A percentile compares a stretch with the other conserved stretches of the same genome.
These are phyloP conservation scores for Calonectria honghensis DNA, from an alignment of 2,329 filamentous ascomycete species.

Conservation along the genomic window DNA sequence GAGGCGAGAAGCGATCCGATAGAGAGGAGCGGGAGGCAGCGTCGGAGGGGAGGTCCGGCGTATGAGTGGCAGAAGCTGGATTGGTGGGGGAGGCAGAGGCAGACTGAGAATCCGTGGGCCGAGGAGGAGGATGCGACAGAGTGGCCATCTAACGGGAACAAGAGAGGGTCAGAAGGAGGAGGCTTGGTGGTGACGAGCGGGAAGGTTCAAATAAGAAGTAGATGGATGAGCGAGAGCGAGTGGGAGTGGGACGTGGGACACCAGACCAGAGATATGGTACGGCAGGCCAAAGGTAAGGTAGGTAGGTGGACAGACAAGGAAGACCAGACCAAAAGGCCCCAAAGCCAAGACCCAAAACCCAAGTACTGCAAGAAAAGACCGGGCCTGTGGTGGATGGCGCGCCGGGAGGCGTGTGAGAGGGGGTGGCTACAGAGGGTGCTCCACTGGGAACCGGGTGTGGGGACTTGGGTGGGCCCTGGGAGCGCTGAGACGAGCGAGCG, in stretches of 20 bases:
- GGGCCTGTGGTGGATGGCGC: constrained; percentile 34
- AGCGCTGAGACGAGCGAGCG: constrained; percentile 52
- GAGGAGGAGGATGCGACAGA: constrained; percentile 61
- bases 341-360: constrained; percentile 38
- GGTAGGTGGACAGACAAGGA: constrained; percentile 47
- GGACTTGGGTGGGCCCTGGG: constrained; percentile 27
- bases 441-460: constrained; percentile 29
- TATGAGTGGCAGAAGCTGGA: constrained; percentile 50
- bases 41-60: constrained; percentile 42
- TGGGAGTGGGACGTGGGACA: constrained; percentile 47
- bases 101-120: constrained; percentile 58
- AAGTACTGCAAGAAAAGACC: constrained; percentile 38
- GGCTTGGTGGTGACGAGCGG: constrained; percentile 56
- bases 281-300: constrained; percentile 42
- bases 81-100: constrained; percentile 39
- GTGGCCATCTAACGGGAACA: constrained; percentile 68
- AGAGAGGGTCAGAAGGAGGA: constrained; percentile 56
- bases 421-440: constrained; percentile 9
- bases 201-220: constrained; percentile 60
- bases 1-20: constrained; percentile 51
- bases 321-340: constrained; percentile 41
- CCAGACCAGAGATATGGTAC: constrained; percentile 46
- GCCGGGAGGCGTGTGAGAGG: constrained; percentile 40
- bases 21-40: constrained; percentile 57
- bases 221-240: constrained; percentile 47